These are phyloP conservation scores for Plasmodium ovale DNA, from an alignment of 169 alveolate species.

Conservation along the genomic window DNA sequence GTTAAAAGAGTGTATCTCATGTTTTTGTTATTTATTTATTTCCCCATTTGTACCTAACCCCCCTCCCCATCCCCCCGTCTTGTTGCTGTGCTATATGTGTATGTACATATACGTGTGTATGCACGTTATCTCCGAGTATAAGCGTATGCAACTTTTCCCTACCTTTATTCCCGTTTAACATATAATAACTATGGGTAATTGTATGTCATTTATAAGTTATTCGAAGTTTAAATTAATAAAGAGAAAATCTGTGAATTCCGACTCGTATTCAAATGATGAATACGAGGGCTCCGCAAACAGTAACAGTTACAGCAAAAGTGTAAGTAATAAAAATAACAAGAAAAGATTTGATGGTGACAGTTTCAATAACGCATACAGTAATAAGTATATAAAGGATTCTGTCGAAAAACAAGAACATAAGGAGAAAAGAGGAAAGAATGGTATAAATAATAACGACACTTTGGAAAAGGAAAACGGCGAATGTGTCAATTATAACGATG, in stretches of 20 bases:
- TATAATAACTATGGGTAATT: slow-evolving; percentile 56
- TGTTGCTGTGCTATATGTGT: not conserved
- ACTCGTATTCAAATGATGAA: slow-evolving; percentile 5
- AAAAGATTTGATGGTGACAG: not conserved
- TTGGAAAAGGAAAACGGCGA: not conserved
- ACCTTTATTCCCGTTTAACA: not conserved
- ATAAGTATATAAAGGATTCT: not conserved
- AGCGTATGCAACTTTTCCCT: not conserved
- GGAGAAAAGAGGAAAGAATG: not conserved
- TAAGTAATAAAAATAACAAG: not conserved
- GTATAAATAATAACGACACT: not conserved
- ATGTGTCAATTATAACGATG: not conserved
- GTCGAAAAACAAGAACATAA: not conserved
- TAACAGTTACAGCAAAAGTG: not conserved
- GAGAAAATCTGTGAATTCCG: not conserved
- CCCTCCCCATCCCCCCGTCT: not conserved
- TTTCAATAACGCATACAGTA: not conserved
- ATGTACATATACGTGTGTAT: not conserved
- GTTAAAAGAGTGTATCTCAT: not conserved
- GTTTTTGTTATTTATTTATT: not conserved
- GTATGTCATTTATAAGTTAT: slow-evolving; percentile 38
- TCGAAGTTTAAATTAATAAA: slow-evolving; percentile 43
- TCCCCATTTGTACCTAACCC: not conserved
- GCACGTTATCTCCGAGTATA: no score
- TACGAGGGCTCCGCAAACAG: not conserved